Conservation (phyloP, 306 rosid species). For the Crotalaria pallida region DNA sequence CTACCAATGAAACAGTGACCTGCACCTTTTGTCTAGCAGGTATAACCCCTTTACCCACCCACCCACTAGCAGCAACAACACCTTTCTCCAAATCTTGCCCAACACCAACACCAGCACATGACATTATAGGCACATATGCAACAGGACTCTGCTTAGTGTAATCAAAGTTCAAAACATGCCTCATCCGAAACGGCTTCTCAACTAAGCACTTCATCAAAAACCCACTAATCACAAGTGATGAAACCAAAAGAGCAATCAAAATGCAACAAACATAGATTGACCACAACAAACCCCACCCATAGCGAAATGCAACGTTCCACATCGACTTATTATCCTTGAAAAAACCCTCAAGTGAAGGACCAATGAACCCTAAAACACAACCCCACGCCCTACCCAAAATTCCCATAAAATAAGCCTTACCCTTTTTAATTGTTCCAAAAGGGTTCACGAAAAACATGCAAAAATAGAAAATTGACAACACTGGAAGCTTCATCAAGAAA, state of each 20-base stretch:
- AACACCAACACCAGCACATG: slow-evolving; percentile 37
- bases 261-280: slow-evolving; percentile 57
- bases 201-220: slow-evolving; percentile 47
- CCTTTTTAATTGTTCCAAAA: slow-evolving; percentile 37
- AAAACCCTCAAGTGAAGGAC: slow-evolving; percentile 33
- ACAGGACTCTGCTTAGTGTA: slow-evolving; percentile 71
- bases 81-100: slow-evolving; percentile 30
- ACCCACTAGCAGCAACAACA: slow-evolving; percentile 14
- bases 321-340: slow-evolving; percentile 42
- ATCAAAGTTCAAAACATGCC: slow-evolving; percentile 64
- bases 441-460: slow-evolving; percentile 54
- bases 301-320: slow-evolving; percentile 48
- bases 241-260: slow-evolving; percentile 53
- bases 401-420: slow-evolving; percentile 18
- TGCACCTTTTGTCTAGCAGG: slow-evolving; percentile 52
- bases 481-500: slow-evolving; percentile 44
- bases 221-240: slow-evolving; percentile 49
- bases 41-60: slow-evolving; percentile 30
- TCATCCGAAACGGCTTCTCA: slow-evolving; percentile 63
- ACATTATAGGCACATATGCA: slow-evolving; percentile 56
- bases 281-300: slow-evolving; percentile 83
- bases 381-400: slow-evolving; percentile 21
- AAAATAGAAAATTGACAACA: slow-evolving; percentile 33
- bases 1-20: slow-evolving; percentile 44
- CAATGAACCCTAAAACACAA: slow-evolving; percentile 18